Percentiles rank a stretch among this genome's conserved stretches.
phyloP scores from a whole-genome alignment of 1,139 yeast genomes.

The Candida anutae region DNA sequence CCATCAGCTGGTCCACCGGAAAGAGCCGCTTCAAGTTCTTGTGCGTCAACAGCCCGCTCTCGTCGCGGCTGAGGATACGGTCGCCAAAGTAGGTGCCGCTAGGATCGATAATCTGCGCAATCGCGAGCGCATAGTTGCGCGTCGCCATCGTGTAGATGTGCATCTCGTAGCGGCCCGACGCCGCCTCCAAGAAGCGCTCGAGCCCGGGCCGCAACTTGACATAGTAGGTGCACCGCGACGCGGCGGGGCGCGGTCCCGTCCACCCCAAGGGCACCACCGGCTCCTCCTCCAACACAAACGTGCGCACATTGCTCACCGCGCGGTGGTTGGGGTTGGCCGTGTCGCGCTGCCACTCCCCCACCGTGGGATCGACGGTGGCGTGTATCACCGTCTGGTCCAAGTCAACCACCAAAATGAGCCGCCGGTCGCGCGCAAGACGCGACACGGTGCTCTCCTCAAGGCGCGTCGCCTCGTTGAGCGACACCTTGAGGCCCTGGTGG shows the following conservation, averaged over 20 bases:
- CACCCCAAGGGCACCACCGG: slow-evolving; percentile 50
- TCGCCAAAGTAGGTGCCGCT: slow-evolving; percentile 82
- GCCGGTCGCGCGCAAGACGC: slow-evolving; percentile 53
- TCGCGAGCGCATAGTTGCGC: slow-evolving; percentile 81
- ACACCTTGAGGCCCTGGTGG: slow-evolving; percentile 76
- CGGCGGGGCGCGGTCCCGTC: slow-evolving; percentile 51
- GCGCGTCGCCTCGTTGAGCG: slow-evolving; percentile 77
- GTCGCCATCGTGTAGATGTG: slow-evolving; percentile 99
- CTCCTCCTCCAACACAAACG: slow-evolving; percentile 75
- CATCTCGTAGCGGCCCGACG: slow-evolving; percentile 68
- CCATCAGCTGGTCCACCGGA: slow-evolving; percentile 96
- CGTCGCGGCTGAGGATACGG: slow-evolving; percentile 86
- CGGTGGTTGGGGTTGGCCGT: slow-evolving; percentile 78
- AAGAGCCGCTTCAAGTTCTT: slow-evolving; percentile 82
- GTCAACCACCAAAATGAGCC: slow-evolving; percentile 87
- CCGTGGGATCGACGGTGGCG: slow-evolving; percentile 96
- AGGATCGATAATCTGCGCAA: slow-evolving; percentile 90
- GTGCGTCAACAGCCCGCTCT: slow-evolving; percentile 86
- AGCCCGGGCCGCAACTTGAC: slow-evolving; percentile 91
- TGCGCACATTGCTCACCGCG: slow-evolving; percentile 72
- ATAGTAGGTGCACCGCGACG: slow-evolving; percentile 73
- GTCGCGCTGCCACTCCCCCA: slow-evolving; percentile 92
- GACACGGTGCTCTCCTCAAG: slow-evolving; percentile 65
- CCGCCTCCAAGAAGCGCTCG: slow-evolving; percentile 55
- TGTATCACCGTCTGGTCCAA: slow-evolving; percentile 96